Conservation (phyloP, 768 basidiomycete species). For the Dacryopinax spathularia region DNA sequence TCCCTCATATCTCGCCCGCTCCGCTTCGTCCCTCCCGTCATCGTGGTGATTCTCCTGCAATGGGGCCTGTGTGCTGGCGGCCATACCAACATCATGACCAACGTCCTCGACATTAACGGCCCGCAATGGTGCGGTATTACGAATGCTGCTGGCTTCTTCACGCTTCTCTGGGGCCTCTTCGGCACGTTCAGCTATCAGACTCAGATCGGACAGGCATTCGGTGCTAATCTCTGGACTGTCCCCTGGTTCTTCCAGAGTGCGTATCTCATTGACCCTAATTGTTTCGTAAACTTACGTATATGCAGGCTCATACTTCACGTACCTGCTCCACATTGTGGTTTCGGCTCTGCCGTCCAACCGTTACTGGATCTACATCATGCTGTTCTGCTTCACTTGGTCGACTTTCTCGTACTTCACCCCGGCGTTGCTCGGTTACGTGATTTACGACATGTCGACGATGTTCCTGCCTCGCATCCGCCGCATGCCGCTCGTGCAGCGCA, state of each 20-base stretch:
- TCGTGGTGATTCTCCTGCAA: slow-evolving; percentile 18
- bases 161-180: slow-evolving; percentile 20
- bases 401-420: slow-evolving; percentile 20
- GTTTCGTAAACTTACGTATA: background rate
- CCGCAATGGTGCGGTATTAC: slow-evolving; percentile 19
- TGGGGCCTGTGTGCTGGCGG: slow-evolving; percentile 18
- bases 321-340: slow-evolving; percentile 19
- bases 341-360: slow-evolving; percentile 19
- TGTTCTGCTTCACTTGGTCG: slow-evolving; percentile 20
- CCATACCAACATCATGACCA: slow-evolving; percentile 15
- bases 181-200: slow-evolving; percentile 17
- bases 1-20: slow-evolving; percentile 18
- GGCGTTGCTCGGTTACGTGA: background rate
- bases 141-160: slow-evolving; percentile 16
- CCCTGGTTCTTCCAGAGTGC: slow-evolving; percentile 21
- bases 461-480: slow-evolving; percentile 11
- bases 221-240: slow-evolving; percentile 20
- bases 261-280: slow-evolving; percentile 15
- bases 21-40: slow-evolving; percentile 21
- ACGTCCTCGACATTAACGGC: slow-evolving; percentile 19
- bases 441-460: background rate
- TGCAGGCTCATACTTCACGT: background rate
- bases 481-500: slow-evolving; percentile 16
- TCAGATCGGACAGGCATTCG: slow-evolving; percentile 17
- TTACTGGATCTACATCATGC: slow-evolving; percentile 19